Evolutionary conservation across 108 stramenopile species (phyloP).

Genomic region (Licmophora abbreviata): DNA sequence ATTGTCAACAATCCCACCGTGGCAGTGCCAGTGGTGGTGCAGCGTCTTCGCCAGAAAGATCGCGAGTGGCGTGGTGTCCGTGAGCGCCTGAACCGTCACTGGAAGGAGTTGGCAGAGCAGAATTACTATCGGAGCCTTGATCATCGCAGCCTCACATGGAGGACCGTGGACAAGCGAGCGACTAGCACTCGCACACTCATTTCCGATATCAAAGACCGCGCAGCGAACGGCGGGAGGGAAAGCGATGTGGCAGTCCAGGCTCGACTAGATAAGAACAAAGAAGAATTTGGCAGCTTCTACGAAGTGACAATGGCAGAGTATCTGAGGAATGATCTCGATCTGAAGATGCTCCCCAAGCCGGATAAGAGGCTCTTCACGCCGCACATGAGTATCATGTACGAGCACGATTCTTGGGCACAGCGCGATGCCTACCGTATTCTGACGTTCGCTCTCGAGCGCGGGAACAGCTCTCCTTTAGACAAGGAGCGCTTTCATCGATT

Average conservation of each 20-base stretch:
- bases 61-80: slow-evolving; percentile 78
- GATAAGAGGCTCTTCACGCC: slow-evolving; percentile 74
- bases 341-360: slow-evolving; percentile 66
- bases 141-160: slow-evolving; percentile 81
- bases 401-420: slow-evolving; percentile 62
- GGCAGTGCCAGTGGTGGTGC: slow-evolving; percentile 91
- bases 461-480: slow-evolving; percentile 64
- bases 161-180: slow-evolving; percentile 70
- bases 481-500: slow-evolving; percentile 79
- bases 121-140: slow-evolving; percentile 86
- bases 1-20: slow-evolving; percentile 92
- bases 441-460: slow-evolving; percentile 75
- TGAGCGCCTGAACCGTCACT: slow-evolving; percentile 72
- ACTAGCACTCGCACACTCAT: slow-evolving; percentile 78
- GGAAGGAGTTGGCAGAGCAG: slow-evolving; percentile 80
- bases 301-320: slow-evolving; percentile 67
- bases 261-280: slow-evolving; percentile 76
- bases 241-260: slow-evolving; percentile 57
- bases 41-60: slow-evolving; percentile 97
- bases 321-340: slow-evolving; percentile 46
- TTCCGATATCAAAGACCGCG: slow-evolving; percentile 81
- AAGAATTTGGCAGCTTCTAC: slow-evolving; percentile 81
- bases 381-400: slow-evolving; percentile 66
- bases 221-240: slow-evolving; percentile 63
- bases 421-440: slow-evolving; percentile 80